phyloP scores from a whole-genome alignment of 495 filamentous ascomycete genomes.

The Filosporella fistucella region DNA sequence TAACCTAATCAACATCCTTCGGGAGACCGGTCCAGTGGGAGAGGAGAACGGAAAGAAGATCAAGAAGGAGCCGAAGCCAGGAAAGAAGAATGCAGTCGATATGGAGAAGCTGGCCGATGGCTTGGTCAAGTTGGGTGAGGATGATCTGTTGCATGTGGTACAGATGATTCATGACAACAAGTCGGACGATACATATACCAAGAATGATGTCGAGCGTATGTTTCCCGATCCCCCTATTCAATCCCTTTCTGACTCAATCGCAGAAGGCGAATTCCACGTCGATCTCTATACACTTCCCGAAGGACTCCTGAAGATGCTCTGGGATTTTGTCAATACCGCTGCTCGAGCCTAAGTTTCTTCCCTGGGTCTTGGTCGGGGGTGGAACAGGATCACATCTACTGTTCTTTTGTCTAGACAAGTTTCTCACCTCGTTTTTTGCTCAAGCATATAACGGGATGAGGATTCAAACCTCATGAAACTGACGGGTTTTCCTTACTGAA shows the following conservation, averaged over 20 bases:
- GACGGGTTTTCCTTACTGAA: too few species aligned
- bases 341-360: neutral
- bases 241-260: conserved; percentile 15
- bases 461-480: too few species aligned
- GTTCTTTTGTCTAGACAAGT: too few species aligned
- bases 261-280: conserved; percentile 97
- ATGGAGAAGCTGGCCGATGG: conserved; percentile 98
- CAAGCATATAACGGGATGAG: too few species aligned
- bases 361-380: too few species aligned
- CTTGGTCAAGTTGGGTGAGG: conserved; percentile 75
- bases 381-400: too few species aligned
- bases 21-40: conserved; percentile 77
- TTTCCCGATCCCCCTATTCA: conserved; percentile 7
- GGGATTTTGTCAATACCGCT: conserved; percentile 62
- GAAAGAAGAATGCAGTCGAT: conserved; percentile 76
- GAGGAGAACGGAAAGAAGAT: conserved; percentile 62
- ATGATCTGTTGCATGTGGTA: conserved; percentile 89
- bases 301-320: conserved; percentile 77
- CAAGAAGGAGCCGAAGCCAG: conserved; percentile 69
- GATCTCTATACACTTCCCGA: conserved; percentile 96
- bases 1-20: conserved; percentile 65
- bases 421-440: too few species aligned
- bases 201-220: conserved; percentile 94
- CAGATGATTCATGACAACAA: conserved; percentile 99
- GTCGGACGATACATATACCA: conserved; percentile 83